These are phyloP conservation scores for Cornus suecica DNA, from an alignment of 148 eudicot genomes.

Conservation along the genomic window DNA sequence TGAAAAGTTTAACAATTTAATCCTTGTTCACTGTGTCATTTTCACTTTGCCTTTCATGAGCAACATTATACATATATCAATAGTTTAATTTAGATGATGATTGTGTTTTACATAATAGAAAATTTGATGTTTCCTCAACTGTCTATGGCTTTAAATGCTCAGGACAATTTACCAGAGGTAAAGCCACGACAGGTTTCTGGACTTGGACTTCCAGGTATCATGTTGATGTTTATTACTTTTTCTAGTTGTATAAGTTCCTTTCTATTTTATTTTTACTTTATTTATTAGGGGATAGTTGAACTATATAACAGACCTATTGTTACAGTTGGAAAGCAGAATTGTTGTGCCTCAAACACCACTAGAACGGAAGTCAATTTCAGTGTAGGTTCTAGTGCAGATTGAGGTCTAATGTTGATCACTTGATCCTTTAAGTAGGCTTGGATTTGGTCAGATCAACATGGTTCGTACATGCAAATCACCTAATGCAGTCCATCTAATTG, in stretches of 20 bases:
- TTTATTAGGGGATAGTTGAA: not conserved
- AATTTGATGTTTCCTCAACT: not conserved
- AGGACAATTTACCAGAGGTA: slow-evolving; percentile 67
- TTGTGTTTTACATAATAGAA: not conserved
- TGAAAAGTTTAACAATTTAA: not conserved
- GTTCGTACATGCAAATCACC: not conserved
- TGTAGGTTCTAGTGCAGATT: not conserved
- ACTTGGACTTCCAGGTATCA: slow-evolving; percentile 76
- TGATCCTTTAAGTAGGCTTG: slow-evolving; percentile 3
- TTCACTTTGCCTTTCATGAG: not conserved
- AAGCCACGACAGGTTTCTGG: slow-evolving; percentile 84
- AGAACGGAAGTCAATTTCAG: not conserved
- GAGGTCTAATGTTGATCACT: not conserved
- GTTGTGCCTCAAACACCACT: not conserved
- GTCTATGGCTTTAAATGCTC: slow-evolving; percentile 13
- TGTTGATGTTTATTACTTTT: not conserved
- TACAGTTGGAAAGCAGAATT: not conserved
- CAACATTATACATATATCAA: not conserved
- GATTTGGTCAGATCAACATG: not conserved
- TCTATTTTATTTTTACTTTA: not conserved
- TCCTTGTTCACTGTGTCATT: not conserved
- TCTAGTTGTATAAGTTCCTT: not conserved
- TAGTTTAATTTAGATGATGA: not conserved
- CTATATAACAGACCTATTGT: not conserved
- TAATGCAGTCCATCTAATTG: not conserved